phyloP scores from a whole-genome alignment of 2,329 filamentous ascomycete species.

The Beauveria scarabaeidicola region DNA sequence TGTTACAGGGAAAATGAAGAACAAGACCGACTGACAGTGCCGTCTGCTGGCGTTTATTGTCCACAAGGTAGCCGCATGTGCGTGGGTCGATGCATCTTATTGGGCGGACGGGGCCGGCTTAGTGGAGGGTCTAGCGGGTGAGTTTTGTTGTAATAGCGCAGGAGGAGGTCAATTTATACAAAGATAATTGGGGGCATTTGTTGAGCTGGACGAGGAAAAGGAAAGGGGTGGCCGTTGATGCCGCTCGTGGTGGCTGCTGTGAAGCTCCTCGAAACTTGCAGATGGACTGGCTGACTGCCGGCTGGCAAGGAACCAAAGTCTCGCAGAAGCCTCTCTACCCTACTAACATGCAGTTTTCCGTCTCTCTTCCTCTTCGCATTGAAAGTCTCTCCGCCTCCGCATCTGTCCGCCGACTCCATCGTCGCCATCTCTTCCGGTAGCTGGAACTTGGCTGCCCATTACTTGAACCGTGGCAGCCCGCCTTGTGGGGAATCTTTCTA shows the following conservation, averaged over 20 bases:
- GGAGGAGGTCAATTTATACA: neutral
- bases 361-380: neutral
- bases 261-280: neutral
- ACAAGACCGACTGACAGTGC: neutral
- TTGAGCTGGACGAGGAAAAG: neutral
- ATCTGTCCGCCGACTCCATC: neutral
- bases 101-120: conserved; percentile 9
- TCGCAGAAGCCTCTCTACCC: neutral
- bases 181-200: neutral
- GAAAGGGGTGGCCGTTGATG: neutral
- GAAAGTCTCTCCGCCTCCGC: conserved; percentile 3
- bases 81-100: conserved; percentile 11
- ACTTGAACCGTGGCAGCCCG: conserved; percentile 8
- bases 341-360: neutral
- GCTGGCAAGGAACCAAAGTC: neutral
- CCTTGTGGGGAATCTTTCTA: neutral
- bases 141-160: neutral
- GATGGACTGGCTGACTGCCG: neutral
- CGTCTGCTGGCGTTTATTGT: neutral
- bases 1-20: neutral
- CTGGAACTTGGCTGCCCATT: neutral
- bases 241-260: neutral
- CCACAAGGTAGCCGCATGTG: conserved; percentile 11
- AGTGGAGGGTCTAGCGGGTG: neutral
- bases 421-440: conserved; percentile 8